These are phyloP conservation scores for Picea mariana DNA, from an alignment of 83 land plant genomes.

Conservation along the genomic window DNA sequence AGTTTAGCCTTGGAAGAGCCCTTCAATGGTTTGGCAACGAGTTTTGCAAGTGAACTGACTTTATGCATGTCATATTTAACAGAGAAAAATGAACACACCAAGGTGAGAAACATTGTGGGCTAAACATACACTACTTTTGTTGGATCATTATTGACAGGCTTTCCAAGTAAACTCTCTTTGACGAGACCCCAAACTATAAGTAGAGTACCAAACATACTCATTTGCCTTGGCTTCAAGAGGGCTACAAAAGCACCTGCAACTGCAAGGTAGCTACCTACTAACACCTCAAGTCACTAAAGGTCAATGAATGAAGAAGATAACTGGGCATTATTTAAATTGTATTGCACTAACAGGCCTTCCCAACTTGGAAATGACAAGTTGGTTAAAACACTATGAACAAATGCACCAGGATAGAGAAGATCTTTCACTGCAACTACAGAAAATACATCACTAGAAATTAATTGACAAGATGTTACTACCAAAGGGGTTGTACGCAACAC, in stretches of 20 bases:
- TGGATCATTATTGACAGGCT: slow-evolving; percentile 49
- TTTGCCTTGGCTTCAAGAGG: too few relatives aligned
- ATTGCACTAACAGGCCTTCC: too few relatives aligned
- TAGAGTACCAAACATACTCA: slow-evolving; percentile 93
- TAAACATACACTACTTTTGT: slow-evolving; percentile 51
- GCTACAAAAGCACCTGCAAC: slow-evolving; percentile 89
- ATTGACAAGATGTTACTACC: too few relatives aligned
- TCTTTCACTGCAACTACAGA: too few relatives aligned
- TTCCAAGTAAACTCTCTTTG: slow-evolving; percentile 78
- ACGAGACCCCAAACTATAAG: slow-evolving; percentile 86
- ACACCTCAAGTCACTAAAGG: slow-evolving; percentile 39
- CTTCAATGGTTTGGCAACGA: slow-evolving; percentile 70
- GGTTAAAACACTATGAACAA: too few relatives aligned
- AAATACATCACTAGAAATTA: too few relatives aligned
- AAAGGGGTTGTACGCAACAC: too few relatives aligned
- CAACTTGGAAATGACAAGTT: too few relatives aligned
- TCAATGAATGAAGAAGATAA: too few relatives aligned
- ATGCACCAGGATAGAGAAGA: too few relatives aligned
- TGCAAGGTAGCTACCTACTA: slow-evolving; percentile 90
- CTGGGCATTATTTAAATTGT: too few relatives aligned
- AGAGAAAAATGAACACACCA: slow-evolving; percentile 65
- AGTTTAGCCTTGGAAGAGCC: slow-evolving; percentile 73
- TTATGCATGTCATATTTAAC: slow-evolving; percentile 70
- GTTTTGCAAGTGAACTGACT: slow-evolving; percentile 41
- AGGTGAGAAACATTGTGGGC: slow-evolving; percentile 72